These are phyloP conservation scores for Yamadazyma trypodendri DNA, from an alignment of 1,139 yeast species.

Conservation along the genomic window DNA sequence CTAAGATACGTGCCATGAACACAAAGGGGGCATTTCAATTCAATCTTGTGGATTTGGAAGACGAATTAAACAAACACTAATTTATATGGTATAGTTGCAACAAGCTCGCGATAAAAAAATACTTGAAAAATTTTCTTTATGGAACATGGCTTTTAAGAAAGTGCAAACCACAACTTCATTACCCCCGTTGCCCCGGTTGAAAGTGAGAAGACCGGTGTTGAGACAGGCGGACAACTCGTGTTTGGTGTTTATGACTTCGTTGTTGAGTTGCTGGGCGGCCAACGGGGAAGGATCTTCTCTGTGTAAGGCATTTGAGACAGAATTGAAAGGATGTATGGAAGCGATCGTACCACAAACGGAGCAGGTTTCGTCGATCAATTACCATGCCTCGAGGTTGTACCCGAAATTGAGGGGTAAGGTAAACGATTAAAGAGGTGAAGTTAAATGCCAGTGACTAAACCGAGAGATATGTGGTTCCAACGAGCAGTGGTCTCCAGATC, in stretches of 20 bases:
- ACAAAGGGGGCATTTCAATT: slow-evolving; percentile 5
- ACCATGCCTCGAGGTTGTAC: slow-evolving; percentile 80
- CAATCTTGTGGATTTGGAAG: slow-evolving; percentile 10
- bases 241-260: slow-evolving; percentile 75
- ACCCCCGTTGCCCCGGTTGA: slow-evolving; percentile 75
- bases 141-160: slow-evolving; percentile 29
- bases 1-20: slow-evolving; percentile 3
- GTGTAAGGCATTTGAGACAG: slow-evolving; percentile 62
- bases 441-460: too few relatives aligned
- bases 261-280: slow-evolving; percentile 95
- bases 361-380: slow-evolving; percentile 57
- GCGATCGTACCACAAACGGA: slow-evolving; percentile 49
- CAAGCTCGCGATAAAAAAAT: neutral
- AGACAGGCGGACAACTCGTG: slow-evolving; percentile 69
- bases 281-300: slow-evolving; percentile 77
- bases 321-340: slow-evolving; percentile 49
- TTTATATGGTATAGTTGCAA: neutral
- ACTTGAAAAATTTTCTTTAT: slow-evolving; percentile 1
- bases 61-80: slow-evolving; percentile 3
- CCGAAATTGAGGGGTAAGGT: slow-evolving; percentile 76
- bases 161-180: slow-evolving; percentile 34
- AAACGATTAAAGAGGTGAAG: too few relatives aligned
- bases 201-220: slow-evolving; percentile 64
- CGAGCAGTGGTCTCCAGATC: too few relatives aligned
- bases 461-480: too few relatives aligned